Percentiles rank a stretch among this genome's conserved stretches.
These are phyloP conservation scores for Verticillium nubilum DNA, from an alignment of 2,329 filamentous ascomycete species.

Conservation along the genomic window DNA sequence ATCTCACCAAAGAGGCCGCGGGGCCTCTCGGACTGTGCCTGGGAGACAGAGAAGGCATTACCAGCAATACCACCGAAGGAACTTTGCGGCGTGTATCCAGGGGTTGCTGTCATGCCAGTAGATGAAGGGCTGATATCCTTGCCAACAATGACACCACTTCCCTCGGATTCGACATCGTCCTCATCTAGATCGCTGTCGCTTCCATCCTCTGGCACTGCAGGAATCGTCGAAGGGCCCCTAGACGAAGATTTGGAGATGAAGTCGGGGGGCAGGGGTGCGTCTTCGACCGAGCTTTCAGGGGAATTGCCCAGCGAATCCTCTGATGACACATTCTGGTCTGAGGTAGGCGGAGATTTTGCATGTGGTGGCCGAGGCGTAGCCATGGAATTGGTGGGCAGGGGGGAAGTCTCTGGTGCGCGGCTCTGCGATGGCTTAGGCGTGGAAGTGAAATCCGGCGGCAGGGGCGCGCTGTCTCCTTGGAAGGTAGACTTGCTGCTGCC, in stretches of 20 bases:
- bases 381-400: not conserved
- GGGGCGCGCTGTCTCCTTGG: constrained; percentile 12
- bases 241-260: constrained; percentile 18
- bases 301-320: not conserved
- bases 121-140: constrained; percentile 55
- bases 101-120: constrained; percentile 36
- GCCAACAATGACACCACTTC: constrained; percentile 60
- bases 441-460: constrained; percentile 13
- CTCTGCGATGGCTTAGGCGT: not conserved
- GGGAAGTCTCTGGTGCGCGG: not conserved
- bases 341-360: not conserved
- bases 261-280: constrained; percentile 26
- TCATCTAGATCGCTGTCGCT: constrained; percentile 27
- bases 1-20: constrained; percentile 51
- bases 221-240: constrained; percentile 18
- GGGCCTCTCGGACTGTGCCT: constrained; percentile 36
- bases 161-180: constrained; percentile 45
- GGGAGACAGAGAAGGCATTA: constrained; percentile 41
- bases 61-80: constrained; percentile 49
- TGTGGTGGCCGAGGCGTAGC: not conserved
- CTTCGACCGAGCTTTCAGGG: not conserved
- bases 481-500: constrained; percentile 19
- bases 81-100: constrained; percentile 50
- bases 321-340: not conserved
- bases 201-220: constrained; percentile 10